These are phyloP conservation scores for Sporothrix curviconia DNA, from an alignment of 2,329 filamentous ascomycete species.

Conservation along the genomic window DNA sequence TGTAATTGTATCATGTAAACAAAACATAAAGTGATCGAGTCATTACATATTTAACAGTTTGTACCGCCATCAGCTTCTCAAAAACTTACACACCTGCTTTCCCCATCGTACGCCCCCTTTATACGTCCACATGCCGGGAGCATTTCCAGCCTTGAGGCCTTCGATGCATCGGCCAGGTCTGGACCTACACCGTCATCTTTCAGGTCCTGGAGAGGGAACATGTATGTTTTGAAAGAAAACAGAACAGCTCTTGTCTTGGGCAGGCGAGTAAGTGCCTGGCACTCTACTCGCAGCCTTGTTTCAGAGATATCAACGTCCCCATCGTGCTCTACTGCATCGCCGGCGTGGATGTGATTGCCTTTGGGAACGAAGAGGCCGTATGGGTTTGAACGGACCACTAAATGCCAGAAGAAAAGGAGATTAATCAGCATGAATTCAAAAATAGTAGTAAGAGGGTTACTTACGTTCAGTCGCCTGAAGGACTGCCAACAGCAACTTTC, in stretches of 20 bases:
- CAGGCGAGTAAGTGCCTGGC: conserved; percentile 46
- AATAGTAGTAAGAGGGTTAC: conserved; percentile 14
- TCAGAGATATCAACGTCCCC: conserved; percentile 34
- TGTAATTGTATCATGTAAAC: background rate
- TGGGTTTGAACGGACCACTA: conserved; percentile 46
- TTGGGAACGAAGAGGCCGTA: conserved; percentile 33
- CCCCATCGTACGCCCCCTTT: conserved; percentile 45
- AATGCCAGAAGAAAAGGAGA: background rate
- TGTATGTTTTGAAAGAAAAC: conserved; percentile 52
- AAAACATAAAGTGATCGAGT: background rate
- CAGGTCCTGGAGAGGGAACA: conserved; percentile 43
- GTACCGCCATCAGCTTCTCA: conserved; percentile 29
- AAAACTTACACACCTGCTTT: conserved; percentile 38
- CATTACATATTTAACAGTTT: background rate
- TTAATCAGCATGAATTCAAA: too few species aligned
- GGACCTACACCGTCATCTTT: conserved; percentile 43
- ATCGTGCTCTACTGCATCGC: conserved; percentile 29
- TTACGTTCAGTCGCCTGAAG: conserved; percentile 45
- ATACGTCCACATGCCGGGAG: conserved; percentile 47
- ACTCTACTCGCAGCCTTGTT: conserved; percentile 40
- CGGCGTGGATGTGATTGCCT: conserved; percentile 32
- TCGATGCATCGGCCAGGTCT: conserved; percentile 45
- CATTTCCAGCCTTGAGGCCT: conserved; percentile 44
- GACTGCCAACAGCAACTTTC: conserved; percentile 42
- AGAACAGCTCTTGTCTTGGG: conserved; percentile 40